phyloP scores from a whole-genome alignment of 2,329 filamentous ascomycete species.

The Claviceps fusiformis region DNA sequence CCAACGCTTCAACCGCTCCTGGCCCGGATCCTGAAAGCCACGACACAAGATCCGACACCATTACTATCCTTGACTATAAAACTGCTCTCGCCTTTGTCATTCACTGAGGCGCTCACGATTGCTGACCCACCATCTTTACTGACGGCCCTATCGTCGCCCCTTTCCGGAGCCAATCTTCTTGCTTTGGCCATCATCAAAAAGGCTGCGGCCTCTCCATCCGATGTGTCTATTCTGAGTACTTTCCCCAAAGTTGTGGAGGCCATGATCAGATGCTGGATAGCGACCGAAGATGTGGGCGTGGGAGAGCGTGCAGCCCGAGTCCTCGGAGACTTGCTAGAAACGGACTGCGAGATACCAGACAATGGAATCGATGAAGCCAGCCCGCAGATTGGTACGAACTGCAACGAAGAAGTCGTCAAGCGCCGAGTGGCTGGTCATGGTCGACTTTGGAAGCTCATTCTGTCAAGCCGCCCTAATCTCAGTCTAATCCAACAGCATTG shows the following conservation, averaged over 20 bases:
- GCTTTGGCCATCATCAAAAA: constrained; percentile 44
- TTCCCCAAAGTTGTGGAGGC: constrained; percentile 34
- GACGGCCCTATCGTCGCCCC: constrained; percentile 37
- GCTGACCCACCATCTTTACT: constrained; percentile 38
- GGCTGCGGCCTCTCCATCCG: constrained; percentile 31
- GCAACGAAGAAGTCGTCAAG: constrained; percentile 21
- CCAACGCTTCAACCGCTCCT: constrained; percentile 40
- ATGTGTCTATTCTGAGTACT: constrained; percentile 35
- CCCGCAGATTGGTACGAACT: constrained; percentile 11
- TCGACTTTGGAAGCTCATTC: constrained; percentile 39
- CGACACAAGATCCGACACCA: constrained; percentile 34
- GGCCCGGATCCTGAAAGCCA: constrained; percentile 36
- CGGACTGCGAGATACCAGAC: constrained; percentile 33
- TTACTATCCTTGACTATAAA: constrained; percentile 41
- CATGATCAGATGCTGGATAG: constrained; percentile 39
- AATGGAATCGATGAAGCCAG: background rate
- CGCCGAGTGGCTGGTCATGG: constrained; percentile 34
- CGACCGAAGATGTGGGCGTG: constrained; percentile 38
- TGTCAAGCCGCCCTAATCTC: constrained; percentile 32
- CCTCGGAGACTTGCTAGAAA: constrained; percentile 39
- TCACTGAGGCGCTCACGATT: constrained; percentile 36
- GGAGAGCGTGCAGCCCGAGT: constrained; percentile 38
- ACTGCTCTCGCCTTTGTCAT: constrained; percentile 39
- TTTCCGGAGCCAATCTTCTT: constrained; percentile 43
- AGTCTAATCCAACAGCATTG: constrained; percentile 26